Percentiles rank a stretch among this genome's conserved stretches.
Conservation (phyloP, 2,329 filamentous ascomycete genomes). For the Calonectria hawksworthii region DNA sequence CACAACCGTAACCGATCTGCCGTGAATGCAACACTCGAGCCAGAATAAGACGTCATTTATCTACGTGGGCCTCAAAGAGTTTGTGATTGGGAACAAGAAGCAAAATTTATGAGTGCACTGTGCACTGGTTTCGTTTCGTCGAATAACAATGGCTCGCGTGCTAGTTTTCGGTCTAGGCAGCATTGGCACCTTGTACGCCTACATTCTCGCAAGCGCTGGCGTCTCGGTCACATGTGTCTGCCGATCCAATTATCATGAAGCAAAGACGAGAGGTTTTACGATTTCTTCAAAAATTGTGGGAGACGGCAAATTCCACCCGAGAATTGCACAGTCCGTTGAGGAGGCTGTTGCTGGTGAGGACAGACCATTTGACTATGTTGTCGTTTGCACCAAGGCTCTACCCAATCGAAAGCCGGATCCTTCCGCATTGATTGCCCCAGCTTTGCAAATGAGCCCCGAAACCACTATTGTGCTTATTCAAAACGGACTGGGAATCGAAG, state of each 20-base stretch:
- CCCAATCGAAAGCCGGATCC: neutral
- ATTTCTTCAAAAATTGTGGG: neutral
- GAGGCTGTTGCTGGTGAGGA: neutral
- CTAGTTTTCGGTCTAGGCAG: neutral
- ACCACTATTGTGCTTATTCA: constrained; percentile 11
- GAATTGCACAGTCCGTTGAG: neutral
- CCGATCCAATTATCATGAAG: constrained; percentile 7
- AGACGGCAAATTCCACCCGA: neutral
- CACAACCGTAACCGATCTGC: neutral
- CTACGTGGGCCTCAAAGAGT: no score
- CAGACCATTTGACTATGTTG: neutral
- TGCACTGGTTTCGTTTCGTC: neutral
- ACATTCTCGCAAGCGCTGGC: neutral
- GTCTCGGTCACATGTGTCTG: neutral
- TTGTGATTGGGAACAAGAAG: neutral
- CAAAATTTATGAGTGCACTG: neutral
- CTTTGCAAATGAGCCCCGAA: neutral
- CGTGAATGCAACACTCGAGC: neutral
- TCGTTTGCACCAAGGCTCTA: neutral
- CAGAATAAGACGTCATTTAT: neutral
- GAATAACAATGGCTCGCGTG: neutral
- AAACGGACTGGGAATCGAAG: constrained; percentile 4
- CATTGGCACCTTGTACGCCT: neutral
- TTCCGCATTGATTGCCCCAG: neutral
- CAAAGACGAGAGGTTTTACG: neutral